Percentiles rank a stretch among this genome's conserved stretches.
phyloP scores from a whole-genome alignment of 139 green algal genomes.

The Dunaliella primolecta region DNA sequence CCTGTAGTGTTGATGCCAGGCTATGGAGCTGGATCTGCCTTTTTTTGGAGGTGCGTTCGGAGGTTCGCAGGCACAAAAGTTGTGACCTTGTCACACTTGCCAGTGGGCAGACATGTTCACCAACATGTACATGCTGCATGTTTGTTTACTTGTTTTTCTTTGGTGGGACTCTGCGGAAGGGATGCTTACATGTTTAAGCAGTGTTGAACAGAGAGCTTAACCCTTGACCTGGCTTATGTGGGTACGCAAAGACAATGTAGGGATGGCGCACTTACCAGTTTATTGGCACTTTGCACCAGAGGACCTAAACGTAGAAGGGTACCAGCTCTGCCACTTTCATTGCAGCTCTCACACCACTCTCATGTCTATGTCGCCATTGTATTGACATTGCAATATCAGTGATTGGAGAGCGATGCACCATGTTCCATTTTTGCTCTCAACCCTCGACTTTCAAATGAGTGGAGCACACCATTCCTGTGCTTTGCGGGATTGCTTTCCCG shows the following conservation, averaged over 20 bases:
- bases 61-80: too few species aligned
- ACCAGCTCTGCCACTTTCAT: too few species aligned
- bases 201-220: neutral
- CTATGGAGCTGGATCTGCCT: constrained; percentile 67
- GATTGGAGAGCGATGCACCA: neutral
- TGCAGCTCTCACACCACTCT: too few species aligned
- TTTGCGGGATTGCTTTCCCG: neutral
- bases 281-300: too few species aligned
- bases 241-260: too few species aligned
- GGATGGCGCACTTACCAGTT: too few species aligned
- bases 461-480: neutral
- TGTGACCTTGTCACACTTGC: too few species aligned
- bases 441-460: neutral
- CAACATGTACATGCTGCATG: neutral
- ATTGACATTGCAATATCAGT: neutral
- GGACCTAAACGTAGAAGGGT: too few species aligned
- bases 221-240: neutral
- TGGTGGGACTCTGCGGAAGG: neutral
- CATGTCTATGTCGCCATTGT: too few species aligned
- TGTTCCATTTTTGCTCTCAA: neutral
- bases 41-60: constrained; percentile 43
- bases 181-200: neutral
- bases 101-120: neutral
- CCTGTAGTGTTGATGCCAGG: constrained; percentile 70
- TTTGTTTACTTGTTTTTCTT: neutral